Evolutionary conservation across 169 alveolate species (phyloP).

Genomic region (Eimeria praecox): DNA sequence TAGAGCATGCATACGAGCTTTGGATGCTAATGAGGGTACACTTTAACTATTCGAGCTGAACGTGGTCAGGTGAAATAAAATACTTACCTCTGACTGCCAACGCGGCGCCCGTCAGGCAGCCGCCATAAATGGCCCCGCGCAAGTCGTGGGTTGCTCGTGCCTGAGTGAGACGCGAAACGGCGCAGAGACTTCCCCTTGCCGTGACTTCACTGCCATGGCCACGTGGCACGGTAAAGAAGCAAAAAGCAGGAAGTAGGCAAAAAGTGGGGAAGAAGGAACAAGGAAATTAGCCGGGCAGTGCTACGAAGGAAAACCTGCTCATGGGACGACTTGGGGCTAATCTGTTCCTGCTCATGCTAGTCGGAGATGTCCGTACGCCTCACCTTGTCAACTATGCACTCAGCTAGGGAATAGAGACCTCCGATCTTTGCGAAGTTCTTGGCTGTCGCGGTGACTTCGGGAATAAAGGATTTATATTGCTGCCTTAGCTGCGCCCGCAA

Average conservation of each 20-base stretch:
- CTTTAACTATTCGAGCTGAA: neutral
- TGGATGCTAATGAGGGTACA: neutral
- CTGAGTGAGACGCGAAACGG: constrained; percentile 74
- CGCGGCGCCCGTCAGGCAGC: constrained; percentile 89
- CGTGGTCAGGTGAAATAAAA: neutral
- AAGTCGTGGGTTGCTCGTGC: constrained; percentile 86
- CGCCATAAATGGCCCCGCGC: constrained; percentile 88
- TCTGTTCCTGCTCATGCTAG: neutral
- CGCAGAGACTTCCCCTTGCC: constrained; percentile 72
- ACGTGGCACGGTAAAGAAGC: constrained; percentile 11
- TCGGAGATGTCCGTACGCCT: neutral
- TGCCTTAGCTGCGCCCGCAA: constrained; percentile 82
- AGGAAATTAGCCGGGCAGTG: neutral
- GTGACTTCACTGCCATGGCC: constrained; percentile 78
- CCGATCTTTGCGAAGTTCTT: constrained; percentile 86
- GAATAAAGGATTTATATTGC: constrained; percentile 80
- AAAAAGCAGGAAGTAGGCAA: neutral
- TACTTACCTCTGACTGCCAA: constrained; percentile 84
- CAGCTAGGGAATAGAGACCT: constrained; percentile 87
- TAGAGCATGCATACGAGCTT: neutral
- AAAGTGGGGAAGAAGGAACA: neutral
- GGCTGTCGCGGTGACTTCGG: constrained; percentile 79
- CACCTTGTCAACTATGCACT: constrained; percentile 87
- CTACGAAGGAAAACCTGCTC: neutral
- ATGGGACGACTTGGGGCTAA: neutral